Evolutionary conservation across 75 land plant species (phyloP).

Genomic region (Isoetes taiwanensis): DNA sequence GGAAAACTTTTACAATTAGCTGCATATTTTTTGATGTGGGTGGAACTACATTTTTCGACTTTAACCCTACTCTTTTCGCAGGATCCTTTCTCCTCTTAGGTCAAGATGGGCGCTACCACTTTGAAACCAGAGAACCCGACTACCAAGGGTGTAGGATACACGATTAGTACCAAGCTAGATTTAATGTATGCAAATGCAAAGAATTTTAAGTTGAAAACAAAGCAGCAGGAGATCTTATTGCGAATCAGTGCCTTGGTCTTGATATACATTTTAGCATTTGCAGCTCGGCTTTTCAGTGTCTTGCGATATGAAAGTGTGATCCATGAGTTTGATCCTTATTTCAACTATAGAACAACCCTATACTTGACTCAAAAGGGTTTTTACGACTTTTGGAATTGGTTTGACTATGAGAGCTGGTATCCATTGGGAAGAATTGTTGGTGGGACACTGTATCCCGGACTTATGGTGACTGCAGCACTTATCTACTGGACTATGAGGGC

Average conservation of each 20-base stretch:
- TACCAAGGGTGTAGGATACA: too few relatives aligned
- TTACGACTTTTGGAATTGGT: slow-evolving; percentile 99
- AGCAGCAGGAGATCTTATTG: slow-evolving; percentile 15
- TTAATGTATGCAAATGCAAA: too few relatives aligned
- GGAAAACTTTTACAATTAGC: too few relatives aligned
- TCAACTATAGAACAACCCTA: slow-evolving; percentile 91
- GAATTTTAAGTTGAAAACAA: too few relatives aligned
- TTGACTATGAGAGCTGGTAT: slow-evolving; percentile 96
- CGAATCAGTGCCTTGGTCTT: slow-evolving; percentile 55
- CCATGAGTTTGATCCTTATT: slow-evolving; percentile 99
- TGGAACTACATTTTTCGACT: too few relatives aligned
- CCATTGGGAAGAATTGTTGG: slow-evolving; percentile 95
- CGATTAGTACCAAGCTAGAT: too few relatives aligned
- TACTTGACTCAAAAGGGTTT: slow-evolving; percentile 79
- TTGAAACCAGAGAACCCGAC: too few relatives aligned
- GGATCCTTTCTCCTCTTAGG: too few relatives aligned
- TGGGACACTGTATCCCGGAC: slow-evolving; percentile 92
- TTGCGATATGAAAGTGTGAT: slow-evolving; percentile 96
- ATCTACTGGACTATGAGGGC: slow-evolving; percentile 57
- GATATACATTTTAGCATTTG: slow-evolving; percentile 82
- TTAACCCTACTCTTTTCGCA: too few relatives aligned
- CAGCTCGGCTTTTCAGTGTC: slow-evolving; percentile 79
- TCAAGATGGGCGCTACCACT: too few relatives aligned
- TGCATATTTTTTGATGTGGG: too few relatives aligned
- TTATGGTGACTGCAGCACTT: slow-evolving; percentile 94